Base-by-base conservation (phyloP, 2,329 filamentous ascomycete species). In the Hypoxylon sp. region DNA sequence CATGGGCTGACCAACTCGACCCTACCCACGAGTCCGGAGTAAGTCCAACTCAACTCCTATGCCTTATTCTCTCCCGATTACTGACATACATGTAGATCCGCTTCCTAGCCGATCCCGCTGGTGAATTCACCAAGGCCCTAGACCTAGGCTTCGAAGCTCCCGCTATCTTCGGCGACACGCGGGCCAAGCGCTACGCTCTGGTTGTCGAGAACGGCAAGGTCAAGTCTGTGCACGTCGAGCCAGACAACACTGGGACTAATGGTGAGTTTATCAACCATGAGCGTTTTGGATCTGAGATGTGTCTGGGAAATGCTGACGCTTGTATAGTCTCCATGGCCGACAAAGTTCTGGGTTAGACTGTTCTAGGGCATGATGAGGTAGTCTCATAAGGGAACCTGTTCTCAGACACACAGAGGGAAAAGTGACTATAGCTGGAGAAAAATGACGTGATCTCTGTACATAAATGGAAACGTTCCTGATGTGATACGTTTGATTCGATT, bases 131-230 rank as follows among this genome's bases (percentile, higher is more conserved):
- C 70, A 90, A 93, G 77, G 90, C 91, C 2, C 84, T 97, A 34
- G 93, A 97, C 64, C 85, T 97, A 45, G 86, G 87, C 69, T 97
- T 97, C 75, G 93, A 97, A 69, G 90, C 87, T 54, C 84, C 87
- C 11, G 84, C 91, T 58, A 88, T 97, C 78, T 96, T 98, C 74
- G 95, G 95, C 45, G 90, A 90, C 73, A 83, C 87, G 73, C 89
- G 95, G 70, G 91, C 91, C 81, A 97, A 97, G 88, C 88, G 95
- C 53, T 97, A 97, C 76, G 93, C 92, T 19, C 84, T 97, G 58
- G 86, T 94, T 54, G 83, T 96, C 55, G 90, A 97, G 81, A 83
- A 96, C 73, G 94, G 95, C 71, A 93, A 93, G 81, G 91, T 97
- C 73, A 91, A 90, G 81, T 87, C 90, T 74, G 86, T 91, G 19